Base-by-base conservation (phyloP, 148 eudicot genomes). In the Silene conica region DNA sequence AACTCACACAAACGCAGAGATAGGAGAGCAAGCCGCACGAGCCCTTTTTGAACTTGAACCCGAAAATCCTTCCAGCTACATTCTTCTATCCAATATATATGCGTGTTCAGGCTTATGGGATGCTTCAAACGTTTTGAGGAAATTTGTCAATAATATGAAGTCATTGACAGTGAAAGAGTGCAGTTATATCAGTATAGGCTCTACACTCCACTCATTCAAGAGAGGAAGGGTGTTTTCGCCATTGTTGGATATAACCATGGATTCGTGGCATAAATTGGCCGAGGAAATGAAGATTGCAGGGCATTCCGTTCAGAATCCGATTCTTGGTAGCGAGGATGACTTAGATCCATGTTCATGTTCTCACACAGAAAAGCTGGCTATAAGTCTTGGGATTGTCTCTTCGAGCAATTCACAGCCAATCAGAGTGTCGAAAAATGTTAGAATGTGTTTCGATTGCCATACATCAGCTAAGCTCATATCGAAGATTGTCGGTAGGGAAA, bases 1-100 rank as follows among this genome's bases (percentile, higher is more conserved):
- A 55, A 73, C 77, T 71, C 76, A 82, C 61, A 76, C 86, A 25
- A 77, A 83, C 73, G 80, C 83, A 48, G 87, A 74, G 34, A 68
- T 81, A 21, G 91, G 86, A 16, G 82, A 83, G 63, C 61, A 41
- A 62, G 91, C 91, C 63, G 80, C 78, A 76, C 75, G 68, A 64
- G 80, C 80, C 46, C 77, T 87, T 38, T 67, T 80, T 56, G 87
- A 85, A 62, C 89, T 82, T 5, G 91, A 86, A 74, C 92, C 87
- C 9, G 83, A 80, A 7, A 87, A 88, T 50, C 85, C 84, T 5
- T 84, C 87, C 50, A 88, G 82, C 69, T 85, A 76, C 72, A 82
- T 88, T 14, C 73, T 82, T 63, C 87, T 88, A 25, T 81, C 87
- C 20, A 86, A 88, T 63, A 82, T 86, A 23, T 84, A 86, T 46